phyloP scores from a whole-genome alignment of 2,329 filamentous ascomycete species.

The Fusarium bactridioides region DNA sequence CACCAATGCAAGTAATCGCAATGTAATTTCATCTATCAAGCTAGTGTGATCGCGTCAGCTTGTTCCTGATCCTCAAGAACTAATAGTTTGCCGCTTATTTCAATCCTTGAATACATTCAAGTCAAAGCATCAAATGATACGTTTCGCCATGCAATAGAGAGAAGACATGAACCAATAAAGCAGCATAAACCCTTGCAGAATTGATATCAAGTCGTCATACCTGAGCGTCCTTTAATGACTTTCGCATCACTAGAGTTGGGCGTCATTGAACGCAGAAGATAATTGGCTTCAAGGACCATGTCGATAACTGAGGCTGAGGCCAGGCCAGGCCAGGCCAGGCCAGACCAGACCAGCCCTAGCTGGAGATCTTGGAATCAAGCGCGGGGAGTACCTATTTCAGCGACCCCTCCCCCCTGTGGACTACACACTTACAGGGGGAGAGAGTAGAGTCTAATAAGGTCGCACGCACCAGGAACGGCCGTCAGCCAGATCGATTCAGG shows the following conservation, averaged over 20 bases:
- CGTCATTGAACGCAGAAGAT: not conserved
- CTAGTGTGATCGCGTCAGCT: not conserved
- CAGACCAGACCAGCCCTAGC: not conserved
- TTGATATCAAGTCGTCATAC: not conserved
- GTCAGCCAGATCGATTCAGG: slow-evolving; percentile 24
- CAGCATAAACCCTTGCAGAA: not conserved
- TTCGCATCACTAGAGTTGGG: not conserved
- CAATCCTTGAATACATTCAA: not conserved
- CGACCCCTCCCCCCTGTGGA: slow-evolving; percentile 12
- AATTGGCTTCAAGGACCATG: slow-evolving; percentile 9
- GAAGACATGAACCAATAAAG: not conserved
- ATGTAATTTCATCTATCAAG: not conserved
- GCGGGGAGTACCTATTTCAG: slow-evolving; percentile 19
- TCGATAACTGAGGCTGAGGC: slow-evolving; percentile 12
- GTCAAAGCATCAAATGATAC: slow-evolving; percentile 4
- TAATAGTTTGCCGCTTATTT: slow-evolving; percentile 5
- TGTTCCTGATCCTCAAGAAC: not conserved
- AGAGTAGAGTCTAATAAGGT: slow-evolving; percentile 11
- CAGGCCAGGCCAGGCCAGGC: not conserved
- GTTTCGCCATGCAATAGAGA: slow-evolving; percentile 8
- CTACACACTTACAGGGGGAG: slow-evolving; percentile 19
- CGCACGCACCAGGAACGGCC: slow-evolving; percentile 32
- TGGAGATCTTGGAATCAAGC: slow-evolving; percentile 13
- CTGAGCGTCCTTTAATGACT: not conserved
- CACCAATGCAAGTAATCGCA: not conserved